A percentile compares a stretch with the other conserved stretches of the same genome.
phyloP scores from a whole-genome alignment of 768 basidiomycete genomes.

The Kwoniella dejecticola region DNA sequence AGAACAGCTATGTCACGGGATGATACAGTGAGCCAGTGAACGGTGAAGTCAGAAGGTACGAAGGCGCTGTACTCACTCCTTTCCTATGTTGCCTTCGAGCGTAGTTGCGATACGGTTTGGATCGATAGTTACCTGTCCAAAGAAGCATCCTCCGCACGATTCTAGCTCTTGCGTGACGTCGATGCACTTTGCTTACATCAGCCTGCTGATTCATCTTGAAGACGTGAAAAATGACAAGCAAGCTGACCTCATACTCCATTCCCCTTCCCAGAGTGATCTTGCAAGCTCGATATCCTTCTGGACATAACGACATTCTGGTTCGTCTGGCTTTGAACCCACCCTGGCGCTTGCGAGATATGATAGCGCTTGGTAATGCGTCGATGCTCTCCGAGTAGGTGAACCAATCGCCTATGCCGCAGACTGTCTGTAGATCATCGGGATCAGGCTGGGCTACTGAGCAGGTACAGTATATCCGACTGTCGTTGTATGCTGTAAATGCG shows the following conservation, averaged over 20 bases:
- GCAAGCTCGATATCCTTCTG: slow-evolving; percentile 2
- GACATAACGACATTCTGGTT: background rate
- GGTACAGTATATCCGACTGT: background rate
- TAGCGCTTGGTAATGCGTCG: slow-evolving; percentile 1
- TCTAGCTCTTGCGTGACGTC: slow-evolving; percentile 6
- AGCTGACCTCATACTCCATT: slow-evolving; percentile 9
- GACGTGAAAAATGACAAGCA: background rate
- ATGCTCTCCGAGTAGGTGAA: background rate
- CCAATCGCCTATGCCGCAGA: slow-evolving; percentile 10
- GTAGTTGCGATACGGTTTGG: background rate
- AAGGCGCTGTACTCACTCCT: background rate
- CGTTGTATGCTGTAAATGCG: slow-evolving; percentile 1
- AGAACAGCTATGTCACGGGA: background rate
- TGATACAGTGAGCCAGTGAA: too few species aligned
- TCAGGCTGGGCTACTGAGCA: background rate
- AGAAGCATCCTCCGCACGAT: slow-evolving; percentile 12
- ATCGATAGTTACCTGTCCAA: background rate
- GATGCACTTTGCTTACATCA: slow-evolving; percentile 1
- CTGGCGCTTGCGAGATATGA: background rate
- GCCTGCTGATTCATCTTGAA: background rate
- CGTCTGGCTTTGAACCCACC: background rate
- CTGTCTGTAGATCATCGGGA: slow-evolving; percentile 6
- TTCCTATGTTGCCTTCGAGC: background rate
- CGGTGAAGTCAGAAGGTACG: too few species aligned
- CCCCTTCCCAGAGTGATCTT: background rate